These are phyloP conservation scores for Flueggea neowawraea DNA, from an alignment of 441 rosid genomes.

Conservation along the genomic window DNA sequence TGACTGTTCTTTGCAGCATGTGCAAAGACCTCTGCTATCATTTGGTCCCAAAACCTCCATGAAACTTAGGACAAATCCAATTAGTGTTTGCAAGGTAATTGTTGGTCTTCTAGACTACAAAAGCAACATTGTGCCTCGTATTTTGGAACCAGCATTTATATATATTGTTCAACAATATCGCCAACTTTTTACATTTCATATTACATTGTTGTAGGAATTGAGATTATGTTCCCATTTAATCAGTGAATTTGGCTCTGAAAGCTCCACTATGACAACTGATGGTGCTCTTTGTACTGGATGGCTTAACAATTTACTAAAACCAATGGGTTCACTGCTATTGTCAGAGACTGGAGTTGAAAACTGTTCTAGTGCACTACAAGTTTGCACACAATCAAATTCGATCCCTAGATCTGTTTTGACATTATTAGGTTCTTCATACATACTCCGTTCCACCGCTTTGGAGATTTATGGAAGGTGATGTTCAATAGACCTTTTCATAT, in stretches of 20 bases:
- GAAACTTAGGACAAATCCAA: slow-evolving; percentile 80
- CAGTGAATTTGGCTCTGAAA: slow-evolving; percentile 73
- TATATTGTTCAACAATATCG: no score
- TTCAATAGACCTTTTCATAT: slow-evolving; percentile 10
- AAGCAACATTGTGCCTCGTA: no score
- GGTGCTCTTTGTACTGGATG: slow-evolving; percentile 80
- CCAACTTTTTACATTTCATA: slow-evolving; percentile 14
- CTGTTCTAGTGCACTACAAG: slow-evolving; percentile 44
- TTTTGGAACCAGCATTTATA: no score
- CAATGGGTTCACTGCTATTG: slow-evolving; percentile 47
- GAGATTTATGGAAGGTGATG: slow-evolving; percentile 94
- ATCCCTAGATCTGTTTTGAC: slow-evolving; percentile 87
- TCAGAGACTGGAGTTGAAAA: slow-evolving; percentile 53
- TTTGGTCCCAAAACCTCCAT: slow-evolving; percentile 93
- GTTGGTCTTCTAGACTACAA: no score
- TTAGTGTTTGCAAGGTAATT: slow-evolving; percentile 90
- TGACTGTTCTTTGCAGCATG: slow-evolving; percentile 61
- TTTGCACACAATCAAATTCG: slow-evolving; percentile 72
- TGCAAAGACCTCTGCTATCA: slow-evolving; percentile 85
- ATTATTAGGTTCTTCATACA: slow-evolving; percentile 82
- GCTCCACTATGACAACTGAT: slow-evolving; percentile 56
- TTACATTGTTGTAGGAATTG: slow-evolving; percentile 56
- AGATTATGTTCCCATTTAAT: slow-evolving; percentile 72
- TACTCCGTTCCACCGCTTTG: slow-evolving; percentile 93
- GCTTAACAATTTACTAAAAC: slow-evolving; percentile 75